Conservation (phyloP, 495 filamentous ascomycete genomes). For the Symbiotaphrina buchneri region DNA sequence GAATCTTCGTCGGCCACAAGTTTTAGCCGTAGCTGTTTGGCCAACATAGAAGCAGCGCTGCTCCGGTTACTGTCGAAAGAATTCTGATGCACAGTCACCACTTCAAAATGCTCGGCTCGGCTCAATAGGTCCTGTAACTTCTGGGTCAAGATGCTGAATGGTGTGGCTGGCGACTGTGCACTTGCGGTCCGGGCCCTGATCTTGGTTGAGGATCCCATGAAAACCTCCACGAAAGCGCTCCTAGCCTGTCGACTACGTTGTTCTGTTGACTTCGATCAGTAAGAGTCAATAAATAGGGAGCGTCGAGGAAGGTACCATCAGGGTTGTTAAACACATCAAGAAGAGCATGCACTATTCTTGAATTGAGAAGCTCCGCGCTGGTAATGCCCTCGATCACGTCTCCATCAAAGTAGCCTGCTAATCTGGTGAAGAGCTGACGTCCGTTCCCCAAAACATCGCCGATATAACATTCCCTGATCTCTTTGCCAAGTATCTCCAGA, state of each 20-base stretch:
- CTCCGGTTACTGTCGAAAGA: constrained; percentile 78
- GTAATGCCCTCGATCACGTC: constrained; percentile 82
- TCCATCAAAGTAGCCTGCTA: constrained; percentile 77
- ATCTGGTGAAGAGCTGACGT: constrained; percentile 40
- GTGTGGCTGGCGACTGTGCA: constrained; percentile 43
- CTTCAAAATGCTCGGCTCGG: constrained; percentile 93
- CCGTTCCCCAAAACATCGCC: constrained; percentile 28
- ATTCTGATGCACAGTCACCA: constrained; percentile 84
- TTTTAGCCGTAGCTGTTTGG: constrained; percentile 82
- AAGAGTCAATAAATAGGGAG: not conserved
- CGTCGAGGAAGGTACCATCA: constrained; percentile 11
- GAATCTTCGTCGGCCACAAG: constrained; percentile 78
- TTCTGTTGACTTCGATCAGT: constrained; percentile 1
- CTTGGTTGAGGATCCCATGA: constrained; percentile 50
- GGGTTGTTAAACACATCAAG: constrained; percentile 59
- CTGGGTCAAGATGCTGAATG: constrained; percentile 76
- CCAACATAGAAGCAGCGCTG: constrained; percentile 86
- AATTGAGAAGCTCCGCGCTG: constrained; percentile 85
- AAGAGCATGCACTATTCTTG: constrained; percentile 65
- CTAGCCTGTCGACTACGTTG: constrained; percentile 33
- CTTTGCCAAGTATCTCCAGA: constrained; percentile 43
- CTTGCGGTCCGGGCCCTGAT: constrained; percentile 29
- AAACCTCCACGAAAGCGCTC: constrained; percentile 77
- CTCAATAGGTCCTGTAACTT: constrained; percentile 93
- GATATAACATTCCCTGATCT: constrained; percentile 48